phyloP scores from a whole-genome alignment of 208 protist species.

The Herpetomonas tarakana region DNA sequence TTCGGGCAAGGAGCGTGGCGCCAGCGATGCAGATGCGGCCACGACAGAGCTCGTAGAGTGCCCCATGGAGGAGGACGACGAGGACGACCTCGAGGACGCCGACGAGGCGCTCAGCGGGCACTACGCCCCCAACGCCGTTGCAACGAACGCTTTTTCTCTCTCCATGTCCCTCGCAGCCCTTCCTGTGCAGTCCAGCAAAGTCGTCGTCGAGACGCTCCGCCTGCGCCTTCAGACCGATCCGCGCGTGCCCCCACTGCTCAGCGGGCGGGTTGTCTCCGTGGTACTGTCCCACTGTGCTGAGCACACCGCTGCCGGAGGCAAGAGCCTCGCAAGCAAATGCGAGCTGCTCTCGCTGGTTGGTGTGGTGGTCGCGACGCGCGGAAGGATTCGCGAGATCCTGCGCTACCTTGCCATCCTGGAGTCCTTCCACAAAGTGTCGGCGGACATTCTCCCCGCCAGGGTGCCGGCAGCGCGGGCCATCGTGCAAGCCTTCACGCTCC shows the following conservation, averaged over 20 bases:
- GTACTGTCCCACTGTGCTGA: constrained; percentile 26
- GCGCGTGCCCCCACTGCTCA: constrained; percentile 20
- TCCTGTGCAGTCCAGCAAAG: constrained; percentile 8
- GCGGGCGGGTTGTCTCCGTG: constrained; percentile 20
- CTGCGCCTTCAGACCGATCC: constrained; percentile 23
- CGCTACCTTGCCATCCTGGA: constrained; percentile 62
- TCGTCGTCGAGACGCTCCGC: constrained; percentile 22
- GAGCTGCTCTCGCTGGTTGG: constrained; percentile 55
- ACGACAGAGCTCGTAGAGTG: too few relatives aligned
- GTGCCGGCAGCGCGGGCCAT: constrained; percentile 49
- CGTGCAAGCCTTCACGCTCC: constrained; percentile 39
- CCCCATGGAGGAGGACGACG: background rate
- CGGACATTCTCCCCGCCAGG: constrained; percentile 24
- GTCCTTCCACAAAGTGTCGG: constrained; percentile 19
- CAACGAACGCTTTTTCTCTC: constrained; percentile 9
- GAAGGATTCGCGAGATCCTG: constrained; percentile 58
- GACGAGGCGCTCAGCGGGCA: background rate
- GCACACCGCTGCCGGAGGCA: constrained; percentile 18
- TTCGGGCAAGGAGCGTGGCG: background rate
- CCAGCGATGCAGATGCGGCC: too few relatives aligned
- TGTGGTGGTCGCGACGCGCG: constrained; percentile 48
- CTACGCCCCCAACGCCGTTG: background rate
- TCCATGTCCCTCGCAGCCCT: constrained; percentile 14
- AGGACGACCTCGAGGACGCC: background rate
- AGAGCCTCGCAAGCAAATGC: constrained; percentile 21